Evolutionary conservation across 768 basidiomycete genomes (phyloP), one percentile per base, ranked within the genome.

Genomic region (Boletus vinaceobasis): DNA sequence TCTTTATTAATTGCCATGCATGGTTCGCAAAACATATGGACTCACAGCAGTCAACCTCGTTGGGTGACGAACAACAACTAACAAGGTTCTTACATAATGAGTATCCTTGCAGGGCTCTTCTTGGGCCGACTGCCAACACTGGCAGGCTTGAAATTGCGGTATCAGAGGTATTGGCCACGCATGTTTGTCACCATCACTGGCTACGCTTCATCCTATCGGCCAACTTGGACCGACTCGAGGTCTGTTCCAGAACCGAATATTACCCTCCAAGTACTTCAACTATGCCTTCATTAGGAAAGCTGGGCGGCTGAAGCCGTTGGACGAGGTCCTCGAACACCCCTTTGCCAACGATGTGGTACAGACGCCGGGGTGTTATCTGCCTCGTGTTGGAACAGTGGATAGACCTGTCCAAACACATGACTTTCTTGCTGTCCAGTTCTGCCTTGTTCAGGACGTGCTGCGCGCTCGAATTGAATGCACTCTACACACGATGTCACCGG

Each of bases 291-390:
- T 66, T 55, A 43, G 59, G 64, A 47, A 57, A 19, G 42, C 27
- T 45, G 48, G 62, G 62, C 48, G 48, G 36, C 48, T 38, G 33
- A 11, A 27, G 48, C 47, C 36, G 26, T 15, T 11, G n/a, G 5
- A 7, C 1, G 11, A 14, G 48, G 54, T 37, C 69, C 67, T 55
- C 67, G 57, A 49, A 60, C 57, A 69, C 58, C 53, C 60, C 35
- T 49, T 65, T 57, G 59, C 56, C 61, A 53, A 48, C n/a, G 35
- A 39, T 19, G 26, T 48, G 63, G 49, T 56, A 69, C 53, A 69
- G 67, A 62, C 67, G 63, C 67, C 61, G 58, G 58, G 35, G 43
- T 54, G 63, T 62, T 63, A 65, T 64, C 67, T 58, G 67, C 66
- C 65, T 67, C 67, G 35, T 68, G 64, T 52, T 48, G 47, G 42